Evolutionary conservation across 129 eudicot species (phyloP), one percentile per base, ranked within the genome.

Genomic region (Chrysanthemum lavandulifolium): DNA sequence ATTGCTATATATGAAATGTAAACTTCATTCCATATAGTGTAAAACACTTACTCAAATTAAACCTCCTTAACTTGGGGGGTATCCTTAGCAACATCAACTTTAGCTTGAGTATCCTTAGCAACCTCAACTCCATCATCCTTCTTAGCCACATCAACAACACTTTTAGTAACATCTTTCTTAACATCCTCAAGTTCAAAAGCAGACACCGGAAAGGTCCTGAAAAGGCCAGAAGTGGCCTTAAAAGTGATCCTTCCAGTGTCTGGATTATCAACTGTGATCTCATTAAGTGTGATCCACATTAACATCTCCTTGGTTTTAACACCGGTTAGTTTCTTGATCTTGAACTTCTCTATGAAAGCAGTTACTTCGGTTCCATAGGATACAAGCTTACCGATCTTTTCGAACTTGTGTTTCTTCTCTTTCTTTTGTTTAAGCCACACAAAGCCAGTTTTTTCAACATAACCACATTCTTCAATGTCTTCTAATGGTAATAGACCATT

Each of bases 361-460:
- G 96, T 89, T 43, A 89, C 90, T 52, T 91, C 92, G 1, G 85
- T 60, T 11, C 73, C 97, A 31, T 91, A 91, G 6, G 85, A 75
- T 0, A 73, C 79, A 2, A 83, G 81, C 73, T 60, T 83, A 7
- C 86, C 87, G 19, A 88, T 73, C 76, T 88, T 88, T 71, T 91
- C 85, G 45, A 88, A 88, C 78, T 79, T 82, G 78, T 91, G 95
- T 66, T 84, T 83, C 40, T 54, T 50, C 13, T 80, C 83, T 60
- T 86, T 91, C 90, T 91, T 91, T 67, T 86, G 91, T 18, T 49
- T 86, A 49, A 91, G 89, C 95, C 95, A 91, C 51, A 91, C 91
- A 68, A 88, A 91, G 52, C 97, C 97, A 0, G 97, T 91, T 48
- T 80, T 84, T 70, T 82, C 73, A 1, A 91, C 81, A 74, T 88